Evolutionary conservation across 768 basidiomycete species (phyloP).

Genomic region (Cystobasidiopsis lactophilus): DNA sequence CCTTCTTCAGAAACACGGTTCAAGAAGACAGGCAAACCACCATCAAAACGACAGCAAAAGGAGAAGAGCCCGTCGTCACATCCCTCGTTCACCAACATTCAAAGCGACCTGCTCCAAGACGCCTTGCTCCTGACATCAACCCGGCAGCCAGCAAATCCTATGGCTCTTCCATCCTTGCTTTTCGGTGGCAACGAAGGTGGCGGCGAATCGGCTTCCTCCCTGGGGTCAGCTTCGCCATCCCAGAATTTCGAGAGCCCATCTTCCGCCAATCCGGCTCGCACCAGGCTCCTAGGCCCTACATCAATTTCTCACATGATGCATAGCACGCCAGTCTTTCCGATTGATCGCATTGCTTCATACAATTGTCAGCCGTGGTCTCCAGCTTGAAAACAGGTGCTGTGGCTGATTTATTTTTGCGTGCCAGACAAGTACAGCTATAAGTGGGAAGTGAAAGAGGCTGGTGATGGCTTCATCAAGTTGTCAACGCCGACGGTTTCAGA

Average conservation of each 20-base stretch:
- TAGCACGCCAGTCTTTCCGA: conserved; percentile 64
- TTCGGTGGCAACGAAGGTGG: too few relatives aligned
- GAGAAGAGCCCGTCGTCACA: too few relatives aligned
- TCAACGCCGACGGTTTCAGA: conserved; percentile 24
- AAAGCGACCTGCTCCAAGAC: neutral
- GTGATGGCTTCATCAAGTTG: conserved; percentile 71
- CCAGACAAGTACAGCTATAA: conserved; percentile 72
- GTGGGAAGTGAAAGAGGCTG: conserved; percentile 60
- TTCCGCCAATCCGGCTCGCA: conserved; percentile 1
- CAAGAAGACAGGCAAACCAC: conserved; percentile 78
- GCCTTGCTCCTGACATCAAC: neutral
- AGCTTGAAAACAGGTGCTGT: too few relatives aligned
- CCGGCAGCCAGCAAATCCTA: neutral
- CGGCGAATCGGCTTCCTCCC: conserved; percentile 22
- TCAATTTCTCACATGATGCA: conserved; percentile 68
- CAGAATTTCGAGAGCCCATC: conserved; percentile 1
- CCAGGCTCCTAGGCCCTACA: conserved; percentile 55
- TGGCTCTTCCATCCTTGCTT: too few relatives aligned
- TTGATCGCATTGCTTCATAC: conserved; percentile 64
- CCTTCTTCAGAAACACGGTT: conserved; percentile 97
- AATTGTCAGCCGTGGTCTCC: conserved; percentile 68
- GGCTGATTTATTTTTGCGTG: too few relatives aligned
- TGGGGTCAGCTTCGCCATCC: too few relatives aligned
- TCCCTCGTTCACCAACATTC: too few relatives aligned
- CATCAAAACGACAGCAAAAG: conserved; percentile 30